Conservation (phyloP, 176 grass and related monocot species). For the Triticum monococcum region DNA sequence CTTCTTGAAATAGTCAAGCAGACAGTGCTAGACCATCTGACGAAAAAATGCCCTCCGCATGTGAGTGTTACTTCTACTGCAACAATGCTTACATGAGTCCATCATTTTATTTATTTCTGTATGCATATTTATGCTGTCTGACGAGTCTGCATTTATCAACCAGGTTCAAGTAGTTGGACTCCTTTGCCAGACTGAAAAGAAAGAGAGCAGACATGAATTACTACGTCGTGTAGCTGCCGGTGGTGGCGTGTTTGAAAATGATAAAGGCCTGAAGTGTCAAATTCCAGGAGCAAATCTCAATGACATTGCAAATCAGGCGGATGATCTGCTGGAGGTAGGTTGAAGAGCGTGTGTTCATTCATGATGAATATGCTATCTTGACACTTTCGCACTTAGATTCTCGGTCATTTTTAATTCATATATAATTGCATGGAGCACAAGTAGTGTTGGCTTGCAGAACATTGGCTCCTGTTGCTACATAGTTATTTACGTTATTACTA, state of each 20-base stretch:
- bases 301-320: slow-evolving; percentile 96
- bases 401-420: background rate
- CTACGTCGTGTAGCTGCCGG: slow-evolving; percentile 84
- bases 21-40: slow-evolving; percentile 89
- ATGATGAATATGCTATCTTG: background rate
- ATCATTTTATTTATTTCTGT: background rate
- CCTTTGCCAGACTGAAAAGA: slow-evolving; percentile 90
- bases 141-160: background rate
- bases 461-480: background rate
- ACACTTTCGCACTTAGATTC: background rate
- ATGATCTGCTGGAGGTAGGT: slow-evolving; percentile 86
- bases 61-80: slow-evolving; percentile 47
- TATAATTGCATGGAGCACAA: background rate
- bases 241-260: slow-evolving; percentile 92
- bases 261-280: slow-evolving; percentile 80
- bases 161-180: slow-evolving; percentile 99
- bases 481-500: background rate
- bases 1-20: slow-evolving; percentile 90
- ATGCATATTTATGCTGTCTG: background rate
- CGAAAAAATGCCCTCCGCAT: slow-evolving; percentile 91
- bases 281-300: slow-evolving; percentile 87
- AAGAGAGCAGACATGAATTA: slow-evolving; percentile 89
- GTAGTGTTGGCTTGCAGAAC: background rate
- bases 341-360: slow-evolving; percentile 5
- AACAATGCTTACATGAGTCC: background rate